Base-by-base conservation (phyloP, 192 early-diverging fungal species). In the Bifiguratus adelaidae region DNA sequence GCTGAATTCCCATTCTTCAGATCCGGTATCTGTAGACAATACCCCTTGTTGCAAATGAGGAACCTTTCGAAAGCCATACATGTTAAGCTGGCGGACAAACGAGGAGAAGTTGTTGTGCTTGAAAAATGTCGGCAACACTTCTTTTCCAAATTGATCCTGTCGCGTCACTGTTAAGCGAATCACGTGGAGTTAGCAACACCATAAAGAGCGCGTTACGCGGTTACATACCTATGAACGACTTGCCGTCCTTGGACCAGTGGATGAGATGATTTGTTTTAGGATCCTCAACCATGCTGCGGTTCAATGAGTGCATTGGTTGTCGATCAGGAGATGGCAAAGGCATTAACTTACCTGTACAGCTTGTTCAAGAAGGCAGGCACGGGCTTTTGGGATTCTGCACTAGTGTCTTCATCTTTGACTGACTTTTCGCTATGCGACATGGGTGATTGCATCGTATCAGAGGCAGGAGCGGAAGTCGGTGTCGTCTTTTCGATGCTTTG, bases 61-160 rank as follows among this genome's bases (percentile, higher is more conserved):
- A 11, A 95, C 78, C 47, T 98, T 98, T 65, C 92, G 92, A 52
- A 99, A 99, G 11, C 89, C 95, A 55, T 99, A 94, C 85, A 92
- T 83, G 57, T 94, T 94, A 8, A 93, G 70, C 55, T 94, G 91
- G 20, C 90, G 80, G 1, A 92, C 90, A 77, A 92, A 94, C 22
- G 77, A 82, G 16, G 86, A 72, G 58, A 92, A 92, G 30, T 91
- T 93, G 63, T 80, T 84, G 73, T 94, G 91, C 62, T 94, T 94
- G 60, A 92, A 94, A 52, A 84, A 87, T 13, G 68, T 71, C 18
- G 91, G 90, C 27, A 94, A 63, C 15, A 94, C 83, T 35, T 80
- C 68, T 36, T 82, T 78, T 9, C 85, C 81, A 72, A 94, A 89
- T 13, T 86, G 87, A 21, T 85, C 81, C 48, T 81, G 85, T 30